phyloP scores from a whole-genome alignment of 768 basidiomycete genomes.

The Mycena albidolilacea region DNA sequence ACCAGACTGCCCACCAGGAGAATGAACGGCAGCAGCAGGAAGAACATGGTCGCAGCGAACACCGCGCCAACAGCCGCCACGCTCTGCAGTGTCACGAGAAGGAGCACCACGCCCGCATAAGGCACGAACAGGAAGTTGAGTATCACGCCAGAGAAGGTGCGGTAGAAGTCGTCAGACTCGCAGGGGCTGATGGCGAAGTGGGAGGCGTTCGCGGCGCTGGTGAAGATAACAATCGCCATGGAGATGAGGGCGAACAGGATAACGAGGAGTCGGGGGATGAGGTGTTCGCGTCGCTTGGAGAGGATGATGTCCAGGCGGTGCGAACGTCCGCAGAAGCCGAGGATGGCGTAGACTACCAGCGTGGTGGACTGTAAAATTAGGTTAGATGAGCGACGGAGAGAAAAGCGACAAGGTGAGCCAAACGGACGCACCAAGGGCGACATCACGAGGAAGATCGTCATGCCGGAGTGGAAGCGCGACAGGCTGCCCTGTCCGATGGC shows the following conservation, averaged over 20 bases:
- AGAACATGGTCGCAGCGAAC: background rate
- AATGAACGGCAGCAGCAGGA: background rate
- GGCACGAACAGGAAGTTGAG: slow-evolving; percentile 21
- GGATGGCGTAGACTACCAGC: slow-evolving; percentile 17
- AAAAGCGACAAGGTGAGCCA: background rate
- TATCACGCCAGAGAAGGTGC: background rate
- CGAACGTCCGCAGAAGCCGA: slow-evolving; percentile 10
- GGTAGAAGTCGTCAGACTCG: background rate
- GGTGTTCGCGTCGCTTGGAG: slow-evolving; percentile 14
- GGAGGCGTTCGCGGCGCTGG: background rate
- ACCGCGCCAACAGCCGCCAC: background rate
- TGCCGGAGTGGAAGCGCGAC: slow-evolving; percentile 24
- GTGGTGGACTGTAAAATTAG: slow-evolving; percentile 15
- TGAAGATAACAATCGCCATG: slow-evolving; percentile 15
- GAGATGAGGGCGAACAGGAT: background rate
- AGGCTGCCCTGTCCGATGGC: background rate
- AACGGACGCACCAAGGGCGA: slow-evolving; percentile 12
- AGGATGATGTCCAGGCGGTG: slow-evolving; percentile 22
- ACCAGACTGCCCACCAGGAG: background rate
- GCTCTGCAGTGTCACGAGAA: background rate
- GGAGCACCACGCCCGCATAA: slow-evolving; percentile 1
- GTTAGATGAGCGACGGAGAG: background rate
- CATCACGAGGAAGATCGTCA: slow-evolving; percentile 26
- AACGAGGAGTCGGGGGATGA: slow-evolving; percentile 21
- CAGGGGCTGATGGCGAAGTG: slow-evolving; percentile 14